Conservation (phyloP, 148 eudicot genomes). For the Hydrangea macrophylla region DNA sequence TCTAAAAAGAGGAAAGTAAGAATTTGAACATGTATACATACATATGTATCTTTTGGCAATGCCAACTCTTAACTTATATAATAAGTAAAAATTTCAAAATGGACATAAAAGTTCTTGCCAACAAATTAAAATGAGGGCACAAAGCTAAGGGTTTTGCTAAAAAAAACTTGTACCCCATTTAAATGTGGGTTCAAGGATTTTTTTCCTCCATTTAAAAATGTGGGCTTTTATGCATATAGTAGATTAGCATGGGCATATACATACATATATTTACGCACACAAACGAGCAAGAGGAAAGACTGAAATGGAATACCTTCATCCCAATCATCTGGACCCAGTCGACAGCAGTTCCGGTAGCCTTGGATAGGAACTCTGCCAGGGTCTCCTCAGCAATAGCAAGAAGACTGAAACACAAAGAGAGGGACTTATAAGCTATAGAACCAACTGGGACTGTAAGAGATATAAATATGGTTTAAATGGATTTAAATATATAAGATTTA, state of each 20-base stretch:
- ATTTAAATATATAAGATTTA: background rate
- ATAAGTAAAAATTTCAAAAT: too few relatives aligned
- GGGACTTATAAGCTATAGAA: background rate
- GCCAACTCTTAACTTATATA: too few relatives aligned
- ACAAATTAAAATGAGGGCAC: too few relatives aligned
- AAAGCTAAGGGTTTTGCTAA: too few relatives aligned
- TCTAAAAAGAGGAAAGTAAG: background rate
- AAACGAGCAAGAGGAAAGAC: background rate
- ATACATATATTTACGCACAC: too few relatives aligned
- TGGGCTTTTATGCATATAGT: too few relatives aligned
- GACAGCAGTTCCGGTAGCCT: conserved; percentile 73
- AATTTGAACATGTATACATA: background rate
- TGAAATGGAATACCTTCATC: conserved; percentile 43
- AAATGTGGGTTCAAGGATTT: too few relatives aligned
- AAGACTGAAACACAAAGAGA: conserved; percentile 32
- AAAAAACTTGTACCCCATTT: too few relatives aligned
- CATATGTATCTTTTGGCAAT: too few relatives aligned
- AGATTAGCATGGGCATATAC: too few relatives aligned
- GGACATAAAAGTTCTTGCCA: too few relatives aligned
- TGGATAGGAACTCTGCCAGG: conserved; percentile 57
- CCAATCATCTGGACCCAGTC: conserved; percentile 70
- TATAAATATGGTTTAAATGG: background rate
- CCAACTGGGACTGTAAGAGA: background rate
- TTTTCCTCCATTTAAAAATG: too few relatives aligned
- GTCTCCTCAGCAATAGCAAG: conserved; percentile 65